phyloP scores from a whole-genome alignment of 2,329 filamentous ascomycete genomes.

The Paracorniculantispora psalliotae region DNA sequence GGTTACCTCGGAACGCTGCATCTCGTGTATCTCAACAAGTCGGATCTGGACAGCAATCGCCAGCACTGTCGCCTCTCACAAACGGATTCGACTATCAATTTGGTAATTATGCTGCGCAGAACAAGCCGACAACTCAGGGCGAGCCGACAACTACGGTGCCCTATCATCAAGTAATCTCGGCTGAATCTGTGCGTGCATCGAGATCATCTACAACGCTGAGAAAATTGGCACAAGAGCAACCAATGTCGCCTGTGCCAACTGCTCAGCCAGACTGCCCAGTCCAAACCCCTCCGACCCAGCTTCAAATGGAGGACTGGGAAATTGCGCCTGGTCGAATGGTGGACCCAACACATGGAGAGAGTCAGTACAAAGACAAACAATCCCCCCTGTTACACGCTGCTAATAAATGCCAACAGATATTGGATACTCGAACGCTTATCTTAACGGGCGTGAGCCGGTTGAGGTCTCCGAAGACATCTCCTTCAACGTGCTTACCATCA shows the following conservation, averaged over 20 bases:
- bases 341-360: constrained; percentile 26
- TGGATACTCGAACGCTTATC: constrained; percentile 39
- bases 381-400: not conserved
- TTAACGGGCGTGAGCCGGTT: constrained; percentile 32
- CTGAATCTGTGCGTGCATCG: not conserved
- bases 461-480: constrained; percentile 32
- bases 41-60: too few species aligned
- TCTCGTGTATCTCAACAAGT: not conserved
- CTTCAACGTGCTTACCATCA: constrained; percentile 38
- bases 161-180: not conserved
- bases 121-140: too few species aligned
- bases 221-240: not conserved
- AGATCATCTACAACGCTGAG: not conserved
- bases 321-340: constrained; percentile 38
- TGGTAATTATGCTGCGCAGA: too few species aligned
- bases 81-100: too few species aligned
- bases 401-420: constrained; percentile 28
- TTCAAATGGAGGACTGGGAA: constrained; percentile 42
- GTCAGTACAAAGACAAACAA: constrained; percentile 25
- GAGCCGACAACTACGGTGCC: too few species aligned
- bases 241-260: not conserved
- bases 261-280: not conserved
- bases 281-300: constrained; percentile 8
- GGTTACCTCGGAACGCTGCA: not conserved
- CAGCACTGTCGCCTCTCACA: too few species aligned